phyloP scores from a whole-genome alignment of 805 yeast species.

The Komagataella populi region DNA sequence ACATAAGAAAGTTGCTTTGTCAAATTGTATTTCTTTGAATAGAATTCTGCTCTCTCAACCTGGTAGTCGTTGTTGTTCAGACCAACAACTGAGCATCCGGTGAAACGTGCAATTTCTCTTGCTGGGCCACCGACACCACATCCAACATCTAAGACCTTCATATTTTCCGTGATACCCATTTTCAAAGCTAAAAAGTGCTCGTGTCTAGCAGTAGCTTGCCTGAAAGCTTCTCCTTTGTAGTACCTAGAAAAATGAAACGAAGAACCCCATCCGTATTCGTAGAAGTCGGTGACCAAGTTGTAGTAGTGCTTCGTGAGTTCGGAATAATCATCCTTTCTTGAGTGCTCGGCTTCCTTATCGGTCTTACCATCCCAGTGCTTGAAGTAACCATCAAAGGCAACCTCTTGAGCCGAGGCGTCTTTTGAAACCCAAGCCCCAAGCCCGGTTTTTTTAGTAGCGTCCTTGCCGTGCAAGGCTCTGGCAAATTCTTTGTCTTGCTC shows the following conservation, averaged over 20 bases:
- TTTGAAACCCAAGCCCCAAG: conserved; percentile 65
- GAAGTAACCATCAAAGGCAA: conserved; percentile 82
- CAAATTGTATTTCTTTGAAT: conserved; percentile 54
- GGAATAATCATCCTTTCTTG: conserved; percentile 74
- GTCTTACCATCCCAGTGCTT: conserved; percentile 96
- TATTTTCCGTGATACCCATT: conserved; percentile 65
- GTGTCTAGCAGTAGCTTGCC: conserved; percentile 92
- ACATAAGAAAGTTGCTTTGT: conserved; percentile 70
- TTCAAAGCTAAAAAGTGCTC: conserved; percentile 88
- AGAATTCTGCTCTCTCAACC: conserved; percentile 78
- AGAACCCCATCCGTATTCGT: conserved; percentile 99
- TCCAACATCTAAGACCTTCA: conserved; percentile 92
- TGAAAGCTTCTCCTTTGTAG: conserved; percentile 85
- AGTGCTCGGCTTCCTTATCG: conserved; percentile 52
- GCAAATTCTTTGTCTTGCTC: conserved; percentile 62
- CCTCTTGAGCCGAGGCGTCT: conserved; percentile 64
- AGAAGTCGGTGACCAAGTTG: conserved; percentile 93
- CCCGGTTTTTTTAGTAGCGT: conserved; percentile 51
- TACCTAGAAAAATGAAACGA: conserved; percentile 95
- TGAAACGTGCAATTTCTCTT: conserved; percentile 86
- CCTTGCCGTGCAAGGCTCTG: conserved; percentile 74
- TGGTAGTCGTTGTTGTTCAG: conserved; percentile 96
- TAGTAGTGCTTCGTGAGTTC: conserved; percentile 89
- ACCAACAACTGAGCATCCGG: conserved; percentile 79
- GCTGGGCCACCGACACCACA: conserved; percentile 99